Evolutionary conservation across 176 grass and related monocot genomes (phyloP).

Genomic region (Eragrostis nindensis): DNA sequence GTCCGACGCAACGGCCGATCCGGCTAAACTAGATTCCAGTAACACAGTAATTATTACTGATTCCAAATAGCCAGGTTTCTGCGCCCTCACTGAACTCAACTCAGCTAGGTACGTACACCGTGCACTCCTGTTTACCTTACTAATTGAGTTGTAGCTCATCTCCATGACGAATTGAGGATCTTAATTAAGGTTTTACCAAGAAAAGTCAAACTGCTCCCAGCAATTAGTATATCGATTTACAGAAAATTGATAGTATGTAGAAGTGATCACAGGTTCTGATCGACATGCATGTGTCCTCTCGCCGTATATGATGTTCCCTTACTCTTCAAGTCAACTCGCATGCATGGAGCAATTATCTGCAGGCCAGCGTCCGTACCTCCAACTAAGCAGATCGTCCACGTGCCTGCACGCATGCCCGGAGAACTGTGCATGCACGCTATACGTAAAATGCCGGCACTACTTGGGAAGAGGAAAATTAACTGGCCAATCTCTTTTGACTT

Average conservation of each 20-base stretch:
- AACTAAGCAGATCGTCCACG: background rate
- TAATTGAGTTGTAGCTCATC: background rate
- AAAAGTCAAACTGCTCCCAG: background rate
- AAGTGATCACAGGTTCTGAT: background rate
- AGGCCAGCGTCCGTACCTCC: too few species aligned
- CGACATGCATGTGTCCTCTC: background rate
- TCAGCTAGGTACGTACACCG: background rate
- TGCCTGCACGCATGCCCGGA: background rate
- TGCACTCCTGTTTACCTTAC: background rate
- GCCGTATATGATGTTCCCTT: background rate
- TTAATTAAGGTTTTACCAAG: background rate
- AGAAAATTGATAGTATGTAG: background rate
- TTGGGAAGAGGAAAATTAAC: background rate
- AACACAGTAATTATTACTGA: too few species aligned
- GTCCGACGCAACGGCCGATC: too few species aligned
- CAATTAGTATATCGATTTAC: background rate
- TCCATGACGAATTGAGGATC: background rate
- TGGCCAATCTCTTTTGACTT: background rate
- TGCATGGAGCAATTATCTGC: background rate
- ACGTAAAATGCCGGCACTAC: background rate
- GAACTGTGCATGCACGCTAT: slow-evolving; percentile 6
- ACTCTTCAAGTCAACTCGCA: background rate
- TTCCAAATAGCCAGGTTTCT: too few species aligned
- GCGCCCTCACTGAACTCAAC: too few species aligned
- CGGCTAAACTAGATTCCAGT: too few species aligned